phyloP scores from a whole-genome alignment of 495 filamentous ascomycete species.

The Penicillium riverlandense region DNA sequence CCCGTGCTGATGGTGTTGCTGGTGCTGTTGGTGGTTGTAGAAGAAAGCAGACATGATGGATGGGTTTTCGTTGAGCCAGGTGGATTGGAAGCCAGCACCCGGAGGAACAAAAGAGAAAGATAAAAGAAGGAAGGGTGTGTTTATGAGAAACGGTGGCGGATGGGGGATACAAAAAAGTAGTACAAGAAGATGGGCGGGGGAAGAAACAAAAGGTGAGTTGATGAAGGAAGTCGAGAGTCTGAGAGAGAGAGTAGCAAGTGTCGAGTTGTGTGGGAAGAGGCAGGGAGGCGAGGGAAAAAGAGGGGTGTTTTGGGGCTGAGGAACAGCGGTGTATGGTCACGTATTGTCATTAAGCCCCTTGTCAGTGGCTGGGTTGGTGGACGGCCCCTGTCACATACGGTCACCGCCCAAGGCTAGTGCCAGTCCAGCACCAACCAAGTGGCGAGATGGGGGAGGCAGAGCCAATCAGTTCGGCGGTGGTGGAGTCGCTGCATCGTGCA shows the following conservation, averaged over 20 bases:
- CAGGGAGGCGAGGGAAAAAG: slow-evolving; percentile 14
- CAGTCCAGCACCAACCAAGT: no score
- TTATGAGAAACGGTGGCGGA: no score
- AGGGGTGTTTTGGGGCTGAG: slow-evolving; percentile 17
- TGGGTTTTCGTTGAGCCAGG: slow-evolving; percentile 3
- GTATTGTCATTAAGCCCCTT: background rate
- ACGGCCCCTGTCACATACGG: no score
- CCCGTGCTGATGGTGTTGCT: slow-evolving; percentile 41
- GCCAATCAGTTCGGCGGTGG: no score
- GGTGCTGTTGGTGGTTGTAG: slow-evolving; percentile 57
- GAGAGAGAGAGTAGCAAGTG: slow-evolving; percentile 8
- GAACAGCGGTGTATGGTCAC: no score
- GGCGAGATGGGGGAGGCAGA: no score
- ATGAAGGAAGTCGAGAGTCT: slow-evolving; percentile 20
- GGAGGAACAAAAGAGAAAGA: slow-evolving; percentile 15
- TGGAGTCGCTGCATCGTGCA: no score
- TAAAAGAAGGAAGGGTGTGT: background rate
- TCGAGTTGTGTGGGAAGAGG: slow-evolving; percentile 20
- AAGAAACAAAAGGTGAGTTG: slow-evolving; percentile 20
- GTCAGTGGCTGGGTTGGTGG: background rate
- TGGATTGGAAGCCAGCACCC: slow-evolving; percentile 13
- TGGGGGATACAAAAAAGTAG: slow-evolving; percentile 14
- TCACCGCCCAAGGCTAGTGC: no score
- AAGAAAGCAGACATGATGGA: slow-evolving; percentile 72
- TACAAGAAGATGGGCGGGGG: slow-evolving; percentile 25